Percentiles rank a stretch among this genome's conserved stretches.
Evolutionary conservation across 139 green algal genomes (phyloP).

Genomic region (Picochlorum costavermella): DNA sequence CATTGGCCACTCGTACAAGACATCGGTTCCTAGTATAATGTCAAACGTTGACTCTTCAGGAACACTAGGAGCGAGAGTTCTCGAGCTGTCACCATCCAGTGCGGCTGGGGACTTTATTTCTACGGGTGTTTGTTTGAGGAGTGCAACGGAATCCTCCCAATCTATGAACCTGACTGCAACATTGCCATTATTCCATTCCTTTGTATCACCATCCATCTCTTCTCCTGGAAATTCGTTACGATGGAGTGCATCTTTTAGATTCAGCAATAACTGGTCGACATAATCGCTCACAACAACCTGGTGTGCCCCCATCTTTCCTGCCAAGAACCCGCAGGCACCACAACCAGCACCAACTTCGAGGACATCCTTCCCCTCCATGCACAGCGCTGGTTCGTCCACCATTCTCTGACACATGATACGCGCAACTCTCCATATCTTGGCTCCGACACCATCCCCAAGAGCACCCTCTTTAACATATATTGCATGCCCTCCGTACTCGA

Average conservation of each 20-base stretch:
- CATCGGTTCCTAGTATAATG: conserved; percentile 60
- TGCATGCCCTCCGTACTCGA: conserved; percentile 31
- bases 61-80: conserved; percentile 19
- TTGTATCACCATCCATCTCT: background rate
- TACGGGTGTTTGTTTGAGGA: background rate
- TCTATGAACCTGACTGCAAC: conserved; percentile 54
- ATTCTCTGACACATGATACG: conserved; percentile 32
- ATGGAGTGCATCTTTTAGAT: conserved; percentile 41
- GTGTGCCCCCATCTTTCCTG: conserved; percentile 52
- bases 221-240: background rate
- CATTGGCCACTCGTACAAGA: conserved; percentile 64
- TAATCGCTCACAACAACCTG: conserved; percentile 62
- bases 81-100: conserved; percentile 2
- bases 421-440: conserved; percentile 61
- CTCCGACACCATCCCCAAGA: conserved; percentile 65
- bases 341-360: conserved; percentile 73
- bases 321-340: conserved; percentile 64
- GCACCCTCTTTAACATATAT: conserved; percentile 54
- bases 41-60: conserved; percentile 32
- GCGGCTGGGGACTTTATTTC: background rate
- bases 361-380: conserved; percentile 36
- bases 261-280: conserved; percentile 51
- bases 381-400: conserved; percentile 30
- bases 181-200: conserved; percentile 40
- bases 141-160: conserved; percentile 32